These are phyloP conservation scores for Kondoa subrosea DNA, from an alignment of 768 basidiomycete genomes.

Conservation along the genomic window DNA sequence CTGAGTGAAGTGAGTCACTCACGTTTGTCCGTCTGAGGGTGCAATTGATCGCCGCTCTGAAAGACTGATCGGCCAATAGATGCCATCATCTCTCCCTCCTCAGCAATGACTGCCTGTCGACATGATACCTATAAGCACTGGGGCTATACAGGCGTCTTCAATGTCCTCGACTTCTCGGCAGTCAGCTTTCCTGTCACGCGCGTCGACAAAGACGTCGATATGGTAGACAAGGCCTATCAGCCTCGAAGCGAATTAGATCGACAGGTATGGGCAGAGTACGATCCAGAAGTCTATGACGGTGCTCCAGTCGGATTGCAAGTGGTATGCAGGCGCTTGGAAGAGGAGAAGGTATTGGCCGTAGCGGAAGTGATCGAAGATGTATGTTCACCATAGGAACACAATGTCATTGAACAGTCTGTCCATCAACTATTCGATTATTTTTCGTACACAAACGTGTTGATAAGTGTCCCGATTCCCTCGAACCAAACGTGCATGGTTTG, in stretches of 20 bases:
- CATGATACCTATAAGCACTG: conserved; percentile 4
- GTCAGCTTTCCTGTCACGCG: conserved; percentile 5
- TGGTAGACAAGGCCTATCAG: neutral
- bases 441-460: too few species aligned
- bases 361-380: too few species aligned
- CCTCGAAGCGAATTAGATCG: neutral
- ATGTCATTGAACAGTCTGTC: too few species aligned
- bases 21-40: neutral
- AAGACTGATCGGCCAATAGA: conserved; percentile 16
- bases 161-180: conserved; percentile 9
- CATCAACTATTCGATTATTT: too few species aligned
- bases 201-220: conserved; percentile 5
- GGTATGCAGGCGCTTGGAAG: neutral
- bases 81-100: conserved; percentile 8
- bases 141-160: conserved; percentile 8
- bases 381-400: too few species aligned
- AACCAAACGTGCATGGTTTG: too few species aligned
- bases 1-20: neutral
- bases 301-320: neutral
- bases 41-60: neutral
- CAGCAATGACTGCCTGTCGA: conserved; percentile 5
- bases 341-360: neutral
- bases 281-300: neutral
- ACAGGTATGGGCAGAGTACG: neutral
- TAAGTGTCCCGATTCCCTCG: too few species aligned